These are phyloP conservation scores for Wickerhamomyces rabaulensis DNA, from an alignment of 805 yeast genomes.

Conservation along the genomic window DNA sequence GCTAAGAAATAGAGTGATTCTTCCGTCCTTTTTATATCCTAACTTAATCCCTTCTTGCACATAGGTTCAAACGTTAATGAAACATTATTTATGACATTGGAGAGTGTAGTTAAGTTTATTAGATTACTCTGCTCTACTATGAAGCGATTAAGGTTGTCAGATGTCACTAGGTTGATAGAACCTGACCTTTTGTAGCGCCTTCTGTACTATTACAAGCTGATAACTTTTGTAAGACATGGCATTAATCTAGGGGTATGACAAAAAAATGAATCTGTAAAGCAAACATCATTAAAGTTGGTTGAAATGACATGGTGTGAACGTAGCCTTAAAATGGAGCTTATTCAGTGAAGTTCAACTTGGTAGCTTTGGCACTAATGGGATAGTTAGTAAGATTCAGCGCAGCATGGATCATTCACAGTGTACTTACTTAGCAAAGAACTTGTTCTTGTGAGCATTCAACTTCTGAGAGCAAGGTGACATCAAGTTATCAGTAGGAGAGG, in stretches of 20 bases:
- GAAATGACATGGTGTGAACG: not conserved
- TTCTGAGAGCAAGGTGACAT: conserved; percentile 57
- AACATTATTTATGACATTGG: not conserved
- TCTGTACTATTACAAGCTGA: too few relatives aligned
- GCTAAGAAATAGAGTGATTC: conserved; percentile 20
- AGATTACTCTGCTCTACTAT: too few relatives aligned
- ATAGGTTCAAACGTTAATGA: conserved; percentile 1
- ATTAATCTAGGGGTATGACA: not conserved
- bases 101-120: not conserved
- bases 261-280: not conserved
- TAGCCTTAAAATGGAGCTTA: too few relatives aligned
- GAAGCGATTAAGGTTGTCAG: too few relatives aligned
- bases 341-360: conserved; percentile 20
- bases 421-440: conserved; percentile 33
- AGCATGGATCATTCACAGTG: too few relatives aligned
- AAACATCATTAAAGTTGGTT: too few relatives aligned
- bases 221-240: too few relatives aligned
- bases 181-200: too few relatives aligned
- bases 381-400: not conserved
- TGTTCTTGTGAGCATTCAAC: conserved; percentile 42
- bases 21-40: not conserved
- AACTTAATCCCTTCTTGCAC: not conserved
- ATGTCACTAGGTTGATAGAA: too few relatives aligned
- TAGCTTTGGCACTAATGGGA: conserved; percentile 17
- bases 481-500: conserved; percentile 55